Base-by-base conservation (phyloP, 352 stramenopile species). In the Globisporangium paddicum region DNA sequence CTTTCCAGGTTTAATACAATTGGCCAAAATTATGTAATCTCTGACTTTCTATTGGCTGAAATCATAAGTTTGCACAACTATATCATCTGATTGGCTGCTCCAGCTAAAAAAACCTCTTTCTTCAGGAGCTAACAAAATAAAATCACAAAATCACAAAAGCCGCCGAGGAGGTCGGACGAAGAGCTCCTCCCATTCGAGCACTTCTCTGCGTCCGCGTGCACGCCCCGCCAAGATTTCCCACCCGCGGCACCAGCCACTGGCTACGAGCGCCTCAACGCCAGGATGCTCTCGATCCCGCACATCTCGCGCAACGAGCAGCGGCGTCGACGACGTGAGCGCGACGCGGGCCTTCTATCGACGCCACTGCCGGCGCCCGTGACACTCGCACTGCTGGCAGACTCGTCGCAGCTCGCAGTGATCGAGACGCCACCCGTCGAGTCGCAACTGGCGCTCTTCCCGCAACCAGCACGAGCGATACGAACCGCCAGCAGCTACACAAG, bases 221-320 rank as follows among this genome's bases (percentile, higher is more conserved):
- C 21, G 37, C n/a, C n/a, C n/a, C 37, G 16, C 37, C 37, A 3
- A 19, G 37, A 0, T 16, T 21, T 6, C 16, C 18, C n/a, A 0
- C 2, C 1, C 37, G 37, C 37, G 0, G 37, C 37, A 19, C 4
- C 16, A 44, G 16, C 5, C 37, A 44, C 4, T 16, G 16, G 4
- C 37, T 21, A 32, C 28, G 28, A 32, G 28, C 28, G n/a, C 6
- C 6, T 32, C 28, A 6, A 3, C 3, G 28, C 28, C 28, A 28
- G 4, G n/a, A 56, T 71, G 66, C 48, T 73, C 30, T 70, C 66
- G 16, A 73, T 73, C 63, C 63, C 66, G 11, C 63, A 73, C 55
- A 18, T 73, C 18, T 70, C 62, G n/a, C 47, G 50, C 21, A 65
- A 58, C 9, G 32, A 55, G 1, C 37, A 51, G 26, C 58, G 58